phyloP scores from a whole-genome alignment of 129 eudicot genomes.

The Pulicaria dysenterica region DNA sequence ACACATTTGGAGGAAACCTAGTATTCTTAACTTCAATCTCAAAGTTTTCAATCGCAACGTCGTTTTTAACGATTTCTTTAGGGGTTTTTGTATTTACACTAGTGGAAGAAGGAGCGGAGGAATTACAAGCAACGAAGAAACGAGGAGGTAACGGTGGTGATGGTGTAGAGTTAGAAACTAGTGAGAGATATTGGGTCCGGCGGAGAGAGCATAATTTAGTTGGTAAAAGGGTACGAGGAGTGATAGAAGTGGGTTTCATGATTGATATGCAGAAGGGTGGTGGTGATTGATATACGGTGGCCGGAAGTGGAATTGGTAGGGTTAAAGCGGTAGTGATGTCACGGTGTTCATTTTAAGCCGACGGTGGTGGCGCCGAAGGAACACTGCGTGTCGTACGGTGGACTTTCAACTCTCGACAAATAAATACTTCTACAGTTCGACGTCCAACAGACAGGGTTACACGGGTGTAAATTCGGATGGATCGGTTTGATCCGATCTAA shows the following conservation, averaged over 20 bases:
- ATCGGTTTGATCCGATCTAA: too few relatives aligned
- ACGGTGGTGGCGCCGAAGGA: constrained; percentile 2
- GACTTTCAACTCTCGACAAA: too few relatives aligned
- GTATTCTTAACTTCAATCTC: constrained; percentile 49
- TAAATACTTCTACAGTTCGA: too few relatives aligned
- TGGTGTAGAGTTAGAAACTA: neutral
- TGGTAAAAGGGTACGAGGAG: neutral
- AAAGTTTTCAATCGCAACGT: constrained; percentile 14
- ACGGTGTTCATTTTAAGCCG: constrained; percentile 14
- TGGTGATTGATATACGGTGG: neutral
- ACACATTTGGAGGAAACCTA: constrained; percentile 31
- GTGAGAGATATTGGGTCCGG: constrained; percentile 11
- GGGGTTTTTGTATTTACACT: neutral
- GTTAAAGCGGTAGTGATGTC: constrained; percentile 5
- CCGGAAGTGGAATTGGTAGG: neutral
- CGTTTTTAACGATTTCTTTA: neutral
- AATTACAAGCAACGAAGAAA: constrained; percentile 18
- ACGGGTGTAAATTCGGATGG: too few relatives aligned
- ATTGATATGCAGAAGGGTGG: neutral
- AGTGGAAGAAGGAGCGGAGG: constrained; percentile 4
- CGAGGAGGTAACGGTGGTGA: neutral
- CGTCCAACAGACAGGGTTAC: too few relatives aligned
- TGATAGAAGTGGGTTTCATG: constrained; percentile 21
- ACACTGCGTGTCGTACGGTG: too few relatives aligned
- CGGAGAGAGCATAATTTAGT: constrained; percentile 12